These are phyloP conservation scores for Aspergillus uvarum DNA, from an alignment of 2,329 filamentous ascomycete genomes.

Conservation along the genomic window DNA sequence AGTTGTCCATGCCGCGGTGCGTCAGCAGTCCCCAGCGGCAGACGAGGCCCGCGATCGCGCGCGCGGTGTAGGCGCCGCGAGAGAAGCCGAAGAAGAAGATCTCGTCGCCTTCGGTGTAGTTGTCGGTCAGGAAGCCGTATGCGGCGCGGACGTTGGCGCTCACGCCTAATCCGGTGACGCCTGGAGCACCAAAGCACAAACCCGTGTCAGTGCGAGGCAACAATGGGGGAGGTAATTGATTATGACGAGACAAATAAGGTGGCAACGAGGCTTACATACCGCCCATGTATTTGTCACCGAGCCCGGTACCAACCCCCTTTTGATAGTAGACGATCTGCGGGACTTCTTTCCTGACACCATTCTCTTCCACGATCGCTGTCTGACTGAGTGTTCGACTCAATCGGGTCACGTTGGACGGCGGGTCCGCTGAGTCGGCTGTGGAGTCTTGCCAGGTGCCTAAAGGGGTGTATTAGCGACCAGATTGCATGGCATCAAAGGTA, in stretches of 20 bases:
- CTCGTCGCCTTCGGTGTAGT: constrained; percentile 53
- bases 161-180: constrained; percentile 20
- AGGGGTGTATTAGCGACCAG: not conserved
- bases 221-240: too few relatives aligned
- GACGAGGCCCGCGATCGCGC: constrained; percentile 48
- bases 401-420: constrained; percentile 43
- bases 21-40: constrained; percentile 49
- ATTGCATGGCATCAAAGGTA: not conserved
- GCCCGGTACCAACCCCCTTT: constrained; percentile 38
- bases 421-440: constrained; percentile 25
- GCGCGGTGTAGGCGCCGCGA: constrained; percentile 48
- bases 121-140: constrained; percentile 53
- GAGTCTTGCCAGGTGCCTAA: constrained; percentile 36
- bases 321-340: constrained; percentile 46
- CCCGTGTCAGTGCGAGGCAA: too few relatives aligned
- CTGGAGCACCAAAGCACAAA: not conserved
- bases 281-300: constrained; percentile 23
- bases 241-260: too few relatives aligned
- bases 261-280: constrained; percentile 6
- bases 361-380: constrained; percentile 27
- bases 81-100: constrained; percentile 53
- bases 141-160: constrained; percentile 27
- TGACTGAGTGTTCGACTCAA: constrained; percentile 37
- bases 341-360: constrained; percentile 24
- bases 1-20: constrained; percentile 26